Evolutionary conservation across 352 stramenopile species (phyloP).

Genomic region (Globisporangium lucens): DNA sequence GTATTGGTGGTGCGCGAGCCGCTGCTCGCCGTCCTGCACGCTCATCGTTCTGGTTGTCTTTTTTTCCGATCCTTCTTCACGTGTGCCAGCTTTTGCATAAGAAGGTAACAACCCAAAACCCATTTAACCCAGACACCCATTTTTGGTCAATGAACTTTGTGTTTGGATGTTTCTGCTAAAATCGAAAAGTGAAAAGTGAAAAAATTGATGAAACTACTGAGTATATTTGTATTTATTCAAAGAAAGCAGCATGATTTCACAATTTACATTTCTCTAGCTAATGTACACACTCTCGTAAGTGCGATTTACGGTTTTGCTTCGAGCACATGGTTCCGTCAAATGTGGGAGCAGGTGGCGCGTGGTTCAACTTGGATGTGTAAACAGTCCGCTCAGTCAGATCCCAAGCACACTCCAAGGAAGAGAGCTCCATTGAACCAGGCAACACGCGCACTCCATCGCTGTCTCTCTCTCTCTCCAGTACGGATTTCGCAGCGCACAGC

Average conservation of each 20-base stretch:
- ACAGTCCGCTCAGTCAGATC: not conserved
- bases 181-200: too few relatives aligned
- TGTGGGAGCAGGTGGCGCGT: not conserved
- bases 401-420: not conserved
- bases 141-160: too few relatives aligned
- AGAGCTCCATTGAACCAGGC: not conserved
- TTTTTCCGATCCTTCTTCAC: not conserved
- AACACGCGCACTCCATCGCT: too few relatives aligned
- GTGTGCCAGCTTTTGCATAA: not conserved
- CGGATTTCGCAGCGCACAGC: conserved; percentile 2
- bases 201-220: too few relatives aligned
- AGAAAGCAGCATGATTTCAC: not conserved
- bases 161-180: too few relatives aligned
- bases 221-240: not conserved
- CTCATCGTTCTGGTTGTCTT: conserved; percentile 1
- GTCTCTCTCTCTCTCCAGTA: not conserved
- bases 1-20: conserved; percentile 30
- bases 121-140: too few relatives aligned
- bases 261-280: not conserved
- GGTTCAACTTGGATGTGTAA: conserved; percentile 15
- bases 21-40: conserved; percentile 29
- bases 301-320: not conserved
- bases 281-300: not conserved
- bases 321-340: conserved; percentile 2
- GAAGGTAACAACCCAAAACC: not conserved